Conservation (phyloP, 371 early-diverging fungal species). For the Haplosporangium sp. region DNA sequence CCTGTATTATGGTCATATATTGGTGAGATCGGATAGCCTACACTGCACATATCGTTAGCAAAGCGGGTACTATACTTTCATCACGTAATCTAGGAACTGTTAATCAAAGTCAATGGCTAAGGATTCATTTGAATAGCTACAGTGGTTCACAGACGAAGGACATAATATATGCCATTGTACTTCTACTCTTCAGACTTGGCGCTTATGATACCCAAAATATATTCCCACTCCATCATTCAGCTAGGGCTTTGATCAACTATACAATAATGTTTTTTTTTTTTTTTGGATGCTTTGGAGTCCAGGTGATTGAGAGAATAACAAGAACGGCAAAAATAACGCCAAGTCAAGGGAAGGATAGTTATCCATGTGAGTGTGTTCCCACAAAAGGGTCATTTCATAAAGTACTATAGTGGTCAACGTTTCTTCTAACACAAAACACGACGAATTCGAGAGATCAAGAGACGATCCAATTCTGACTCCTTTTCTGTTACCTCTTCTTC, state of each 20-base stretch:
- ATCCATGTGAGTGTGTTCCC: no score
- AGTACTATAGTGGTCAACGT: no score
- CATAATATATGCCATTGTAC: slow-evolving; percentile 5
- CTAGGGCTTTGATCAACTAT: background rate
- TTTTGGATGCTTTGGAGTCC: background rate
- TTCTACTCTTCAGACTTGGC: slow-evolving; percentile 5
- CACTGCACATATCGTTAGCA: slow-evolving; percentile 7
- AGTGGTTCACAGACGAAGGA: background rate
- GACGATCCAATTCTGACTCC: no score
- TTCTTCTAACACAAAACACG: no score
- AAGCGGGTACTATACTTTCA: slow-evolving; percentile 24
- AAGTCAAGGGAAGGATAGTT: no score
- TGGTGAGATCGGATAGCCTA: slow-evolving; percentile 16
- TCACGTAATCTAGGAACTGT: slow-evolving; percentile 17
- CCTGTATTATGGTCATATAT: slow-evolving; percentile 19
- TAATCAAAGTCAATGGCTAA: slow-evolving; percentile 8
- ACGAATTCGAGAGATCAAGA: no score
- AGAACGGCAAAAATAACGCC: no score
- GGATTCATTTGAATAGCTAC: no score
- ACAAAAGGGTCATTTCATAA: no score
- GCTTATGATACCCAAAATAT: background rate
- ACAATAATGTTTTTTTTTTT: background rate
- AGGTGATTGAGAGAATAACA: no score
- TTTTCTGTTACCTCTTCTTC: no score
- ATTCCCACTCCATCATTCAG: slow-evolving; percentile 1